Evolutionary conservation across 2,329 filamentous ascomycete genomes (phyloP).

Genomic region (Microascus cirrosus): DNA sequence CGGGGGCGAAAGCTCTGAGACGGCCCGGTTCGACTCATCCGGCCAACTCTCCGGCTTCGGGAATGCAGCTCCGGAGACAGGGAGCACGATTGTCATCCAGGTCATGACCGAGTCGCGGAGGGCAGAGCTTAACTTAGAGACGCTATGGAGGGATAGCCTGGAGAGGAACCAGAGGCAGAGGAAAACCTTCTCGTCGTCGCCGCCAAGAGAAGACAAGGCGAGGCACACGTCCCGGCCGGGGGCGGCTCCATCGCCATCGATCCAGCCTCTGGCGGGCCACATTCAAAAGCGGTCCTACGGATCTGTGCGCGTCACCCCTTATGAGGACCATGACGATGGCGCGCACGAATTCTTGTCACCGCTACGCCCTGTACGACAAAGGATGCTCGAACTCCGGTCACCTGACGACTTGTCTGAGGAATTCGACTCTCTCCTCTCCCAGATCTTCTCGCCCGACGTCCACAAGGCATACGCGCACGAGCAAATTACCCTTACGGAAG

Average conservation of each 20-base stretch:
- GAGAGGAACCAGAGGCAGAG: constrained; percentile 16
- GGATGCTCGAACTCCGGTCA: neutral
- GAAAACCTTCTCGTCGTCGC: constrained; percentile 8
- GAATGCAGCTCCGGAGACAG: constrained; percentile 21
- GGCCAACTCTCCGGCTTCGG: constrained; percentile 71
- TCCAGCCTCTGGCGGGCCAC: neutral
- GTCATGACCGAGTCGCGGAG: constrained; percentile 44
- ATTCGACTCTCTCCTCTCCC: constrained; percentile 18
- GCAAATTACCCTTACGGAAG: constrained; percentile 1
- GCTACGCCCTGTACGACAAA: neutral
- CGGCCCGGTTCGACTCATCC: constrained; percentile 29
- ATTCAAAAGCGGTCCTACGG: neutral
- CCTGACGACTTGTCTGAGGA: too few species aligned
- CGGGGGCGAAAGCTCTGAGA: constrained; percentile 39
- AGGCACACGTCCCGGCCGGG: neutral
- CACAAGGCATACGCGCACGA: neutral
- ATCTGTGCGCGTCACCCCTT: neutral
- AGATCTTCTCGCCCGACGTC: constrained; percentile 20
- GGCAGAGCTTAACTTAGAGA: constrained; percentile 40
- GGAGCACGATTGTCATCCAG: constrained; percentile 45
- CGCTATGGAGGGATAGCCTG: constrained; percentile 33
- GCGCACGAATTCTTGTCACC: neutral
- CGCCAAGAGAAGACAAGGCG: neutral
- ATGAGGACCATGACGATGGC: neutral
- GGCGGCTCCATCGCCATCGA: neutral